Evolutionary conservation across 2,329 filamentous ascomycete genomes (phyloP), one percentile per base, ranked within the genome.

Genomic region (Aureobasidium pullulans): DNA sequence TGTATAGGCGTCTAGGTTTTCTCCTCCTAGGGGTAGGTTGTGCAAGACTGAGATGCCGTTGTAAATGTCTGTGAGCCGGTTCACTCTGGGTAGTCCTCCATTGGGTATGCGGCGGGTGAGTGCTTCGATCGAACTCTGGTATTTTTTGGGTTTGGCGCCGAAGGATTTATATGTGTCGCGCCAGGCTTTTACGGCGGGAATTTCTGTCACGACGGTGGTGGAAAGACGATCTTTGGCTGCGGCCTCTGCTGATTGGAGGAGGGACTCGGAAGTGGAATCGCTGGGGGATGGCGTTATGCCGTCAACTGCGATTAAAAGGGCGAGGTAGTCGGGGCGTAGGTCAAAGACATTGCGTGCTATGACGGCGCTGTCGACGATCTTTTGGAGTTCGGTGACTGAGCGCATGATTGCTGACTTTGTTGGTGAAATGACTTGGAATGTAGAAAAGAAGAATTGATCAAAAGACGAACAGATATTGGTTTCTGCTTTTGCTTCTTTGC

Each of bases 141-240:
- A 68, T 53, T 73, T 73, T 34, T 72, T 68, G 1, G 71, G 72
- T 57, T 74, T 75, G 13, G 72, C 69, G 15, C 72, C 72, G 52
- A 75, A 75, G 10, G 66, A 59, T 36, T 73, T 75, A 63, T 75
- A 75, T 9, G 72, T 64, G 49, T 71, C 69, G 40, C 72, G 65
- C 73, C 73, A 75, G 13, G 72, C 67, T 47, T 68, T 67, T n/a
- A 75, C 66, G 47, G 73, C 71, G 0, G 71, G 66, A 31, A 75
- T 65, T 6, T 71, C 66, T 37, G 63, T 71, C 31, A 72, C 60
- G 7, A 67, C 50, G 6, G n/a, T 23, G 3, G 60, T 57, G 15
- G 59, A 28, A 4, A 64, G 40, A 13, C 54, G 47, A 7, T 32
- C 16, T 16, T 61, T 62, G 19, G 62, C 65, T 0, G 60, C 50